phyloP scores from a whole-genome alignment of 345 rosid genomes.

The Passiflora organensis region DNA sequence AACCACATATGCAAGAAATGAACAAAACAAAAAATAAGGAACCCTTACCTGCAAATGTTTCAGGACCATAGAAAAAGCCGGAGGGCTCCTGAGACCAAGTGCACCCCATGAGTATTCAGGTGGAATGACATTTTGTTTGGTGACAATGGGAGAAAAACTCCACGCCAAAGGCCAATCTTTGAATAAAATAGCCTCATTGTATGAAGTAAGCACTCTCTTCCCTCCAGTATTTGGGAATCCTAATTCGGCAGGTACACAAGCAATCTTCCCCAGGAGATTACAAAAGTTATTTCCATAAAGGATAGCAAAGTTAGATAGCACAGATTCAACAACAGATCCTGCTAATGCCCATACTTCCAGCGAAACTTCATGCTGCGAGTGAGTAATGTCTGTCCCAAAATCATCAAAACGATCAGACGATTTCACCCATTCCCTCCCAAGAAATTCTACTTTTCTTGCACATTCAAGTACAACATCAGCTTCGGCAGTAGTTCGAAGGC shows the following conservation, averaged over 20 bases:
- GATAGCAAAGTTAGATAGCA: slow-evolving; percentile 74
- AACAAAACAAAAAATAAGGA: slow-evolving; percentile 6
- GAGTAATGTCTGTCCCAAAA: slow-evolving; percentile 43
- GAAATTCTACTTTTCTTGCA: slow-evolving; percentile 68
- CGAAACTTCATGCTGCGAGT: slow-evolving; percentile 51
- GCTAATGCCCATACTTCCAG: slow-evolving; percentile 69
- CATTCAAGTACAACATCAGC: slow-evolving; percentile 85
- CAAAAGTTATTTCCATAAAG: slow-evolving; percentile 77
- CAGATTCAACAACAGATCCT: slow-evolving; percentile 77
- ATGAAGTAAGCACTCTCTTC: slow-evolving; percentile 78
- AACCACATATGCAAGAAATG: slow-evolving; percentile 12
- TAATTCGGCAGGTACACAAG: slow-evolving; percentile 79
- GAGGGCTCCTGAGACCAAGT: slow-evolving; percentile 80
- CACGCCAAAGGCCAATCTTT: slow-evolving; percentile 96
- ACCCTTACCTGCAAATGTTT: slow-evolving; percentile 73
- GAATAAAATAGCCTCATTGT: slow-evolving; percentile 60
- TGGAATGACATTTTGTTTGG: slow-evolving; percentile 68
- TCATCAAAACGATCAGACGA: slow-evolving; percentile 43
- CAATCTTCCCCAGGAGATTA: slow-evolving; percentile 64
- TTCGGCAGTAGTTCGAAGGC: slow-evolving; percentile 67
- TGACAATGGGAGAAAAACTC: slow-evolving; percentile 77
- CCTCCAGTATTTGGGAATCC: slow-evolving; percentile 73
- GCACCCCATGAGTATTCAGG: slow-evolving; percentile 88
- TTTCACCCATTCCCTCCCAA: slow-evolving; percentile 57
- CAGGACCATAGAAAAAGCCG: slow-evolving; percentile 65